A percentile compares a stretch with the other conserved stretches of the same genome.
These are phyloP conservation scores for Fusarium illudens DNA, from an alignment of 2,329 filamentous ascomycete species.

Conservation along the genomic window DNA sequence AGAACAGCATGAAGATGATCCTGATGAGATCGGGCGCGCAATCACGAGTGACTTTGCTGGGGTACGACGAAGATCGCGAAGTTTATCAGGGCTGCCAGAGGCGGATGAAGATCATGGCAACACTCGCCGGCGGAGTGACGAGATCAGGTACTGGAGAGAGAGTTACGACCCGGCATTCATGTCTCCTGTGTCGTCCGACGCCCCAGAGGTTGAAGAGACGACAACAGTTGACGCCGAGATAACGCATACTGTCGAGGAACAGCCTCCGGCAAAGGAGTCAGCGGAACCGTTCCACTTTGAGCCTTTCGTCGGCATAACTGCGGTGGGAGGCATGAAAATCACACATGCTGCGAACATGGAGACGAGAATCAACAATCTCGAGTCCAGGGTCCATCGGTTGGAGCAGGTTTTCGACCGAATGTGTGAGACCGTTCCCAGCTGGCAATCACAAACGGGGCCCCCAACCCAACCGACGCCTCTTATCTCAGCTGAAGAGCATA, in stretches of 20 bases:
- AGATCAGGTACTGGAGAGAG: constrained; percentile 71
- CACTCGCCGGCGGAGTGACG: constrained; percentile 65
- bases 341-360: constrained; percentile 64
- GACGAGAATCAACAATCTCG: constrained; percentile 60
- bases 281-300: constrained; percentile 66
- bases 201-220: constrained; percentile 49
- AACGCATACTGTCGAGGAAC: constrained; percentile 44
- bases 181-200: constrained; percentile 61
- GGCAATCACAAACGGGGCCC: constrained; percentile 45
- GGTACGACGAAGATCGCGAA: constrained; percentile 65
- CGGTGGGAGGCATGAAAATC: constrained; percentile 65
- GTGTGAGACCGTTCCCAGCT: constrained; percentile 56
- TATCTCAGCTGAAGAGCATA: constrained; percentile 35
- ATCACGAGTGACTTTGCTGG: constrained; percentile 64
- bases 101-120: constrained; percentile 46
- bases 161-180: constrained; percentile 63
- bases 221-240: constrained; percentile 44
- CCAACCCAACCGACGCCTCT: constrained; percentile 40
- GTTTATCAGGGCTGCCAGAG: constrained; percentile 63
- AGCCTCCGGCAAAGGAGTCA: constrained; percentile 48
- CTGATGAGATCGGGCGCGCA: constrained; percentile 68
- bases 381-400: constrained; percentile 60
- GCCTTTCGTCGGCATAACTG: constrained; percentile 54
- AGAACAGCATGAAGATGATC: constrained; percentile 52
- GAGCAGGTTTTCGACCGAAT: constrained; percentile 63